These are phyloP conservation scores for Suhomyces choctaworum DNA, from an alignment of 1,139 yeast genomes.

Conservation along the genomic window DNA sequence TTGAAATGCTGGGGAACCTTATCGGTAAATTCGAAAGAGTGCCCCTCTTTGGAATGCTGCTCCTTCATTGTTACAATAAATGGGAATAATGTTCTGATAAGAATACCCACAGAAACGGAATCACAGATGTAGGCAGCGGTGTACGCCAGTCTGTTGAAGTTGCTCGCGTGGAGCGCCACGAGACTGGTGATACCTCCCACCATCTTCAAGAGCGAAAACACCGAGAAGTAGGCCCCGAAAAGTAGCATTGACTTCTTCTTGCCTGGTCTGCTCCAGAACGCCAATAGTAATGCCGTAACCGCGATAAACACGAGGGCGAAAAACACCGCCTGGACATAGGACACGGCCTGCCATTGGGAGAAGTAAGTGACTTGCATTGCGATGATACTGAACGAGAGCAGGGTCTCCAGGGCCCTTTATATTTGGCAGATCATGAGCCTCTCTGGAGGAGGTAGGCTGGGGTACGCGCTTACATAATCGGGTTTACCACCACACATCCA, in stretches of 20 bases:
- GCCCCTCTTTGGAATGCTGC: conserved; percentile 5
- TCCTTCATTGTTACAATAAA: conserved; percentile 15
- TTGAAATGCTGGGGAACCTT: background rate
- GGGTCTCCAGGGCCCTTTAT: too few species aligned
- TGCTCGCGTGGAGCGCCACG: conserved; percentile 12
- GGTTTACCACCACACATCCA: too few species aligned
- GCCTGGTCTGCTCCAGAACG: background rate
- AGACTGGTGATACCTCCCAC: conserved; percentile 22
- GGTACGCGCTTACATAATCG: too few species aligned
- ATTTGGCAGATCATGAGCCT: too few species aligned
- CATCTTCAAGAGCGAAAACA: conserved; percentile 17
- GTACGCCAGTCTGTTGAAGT: conserved; percentile 12
- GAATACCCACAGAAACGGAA: conserved; percentile 20
- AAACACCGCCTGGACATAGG: conserved; percentile 20
- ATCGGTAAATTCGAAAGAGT: background rate
- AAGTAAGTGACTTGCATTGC: conserved; percentile 10
- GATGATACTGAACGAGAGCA: background rate
- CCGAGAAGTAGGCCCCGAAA: conserved; percentile 13
- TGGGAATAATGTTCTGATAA: conserved; percentile 18
- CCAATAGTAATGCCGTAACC: conserved; percentile 1
- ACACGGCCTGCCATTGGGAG: conserved; percentile 19
- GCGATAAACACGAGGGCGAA: conserved; percentile 14
- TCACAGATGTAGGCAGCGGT: conserved; percentile 23
- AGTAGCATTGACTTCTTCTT: conserved; percentile 4
- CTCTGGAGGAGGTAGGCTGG: too few species aligned